A percentile compares a stretch with the other conserved stretches of the same genome.
Evolutionary conservation across 1,284 basidiomycete genomes (phyloP).

Genomic region (Gomphus bonarii): DNA sequence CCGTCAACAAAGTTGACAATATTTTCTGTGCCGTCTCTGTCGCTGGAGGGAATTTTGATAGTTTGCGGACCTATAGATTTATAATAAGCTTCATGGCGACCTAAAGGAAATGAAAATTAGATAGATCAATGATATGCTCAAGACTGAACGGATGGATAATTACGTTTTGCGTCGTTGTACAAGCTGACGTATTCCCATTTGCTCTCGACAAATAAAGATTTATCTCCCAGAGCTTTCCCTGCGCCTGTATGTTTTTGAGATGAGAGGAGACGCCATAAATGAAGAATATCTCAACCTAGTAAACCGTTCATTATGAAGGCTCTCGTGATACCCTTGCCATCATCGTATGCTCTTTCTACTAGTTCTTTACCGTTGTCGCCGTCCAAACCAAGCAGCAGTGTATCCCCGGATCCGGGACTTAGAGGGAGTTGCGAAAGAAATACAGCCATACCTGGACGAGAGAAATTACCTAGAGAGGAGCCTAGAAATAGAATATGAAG

Average conservation of each 20-base stretch:
- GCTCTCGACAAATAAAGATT: constrained; percentile 45
- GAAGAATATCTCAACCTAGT: constrained; percentile 23
- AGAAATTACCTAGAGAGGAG: constrained; percentile 89
- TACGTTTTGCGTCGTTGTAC: constrained; percentile 66
- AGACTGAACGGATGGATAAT: constrained; percentile 21
- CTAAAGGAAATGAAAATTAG: constrained; percentile 27
- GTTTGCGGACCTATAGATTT: constrained; percentile 57
- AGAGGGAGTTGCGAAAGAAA: constrained; percentile 80
- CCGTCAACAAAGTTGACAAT: constrained; percentile 43
- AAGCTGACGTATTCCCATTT: constrained; percentile 81
- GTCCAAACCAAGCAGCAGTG: constrained; percentile 77
- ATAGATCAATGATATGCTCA: neutral
- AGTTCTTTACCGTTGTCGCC: constrained; percentile 59
- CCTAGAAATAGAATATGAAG: constrained; percentile 90
- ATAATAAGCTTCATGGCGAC: constrained; percentile 83
- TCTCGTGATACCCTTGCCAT: constrained; percentile 66
- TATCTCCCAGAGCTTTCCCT: constrained; percentile 51
- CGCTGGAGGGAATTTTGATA: constrained; percentile 37
- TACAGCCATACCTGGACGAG: constrained; percentile 56
- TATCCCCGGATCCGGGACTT: constrained; percentile 59
- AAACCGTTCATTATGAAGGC: constrained; percentile 91
- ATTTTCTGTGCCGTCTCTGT: constrained; percentile 29
- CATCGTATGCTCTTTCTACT: constrained; percentile 81
- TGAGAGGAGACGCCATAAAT: constrained; percentile 16
- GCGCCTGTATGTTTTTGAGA: constrained; percentile 24